Conservation (phyloP, 805 yeast genomes). For the Grigorovia jiainica region DNA sequence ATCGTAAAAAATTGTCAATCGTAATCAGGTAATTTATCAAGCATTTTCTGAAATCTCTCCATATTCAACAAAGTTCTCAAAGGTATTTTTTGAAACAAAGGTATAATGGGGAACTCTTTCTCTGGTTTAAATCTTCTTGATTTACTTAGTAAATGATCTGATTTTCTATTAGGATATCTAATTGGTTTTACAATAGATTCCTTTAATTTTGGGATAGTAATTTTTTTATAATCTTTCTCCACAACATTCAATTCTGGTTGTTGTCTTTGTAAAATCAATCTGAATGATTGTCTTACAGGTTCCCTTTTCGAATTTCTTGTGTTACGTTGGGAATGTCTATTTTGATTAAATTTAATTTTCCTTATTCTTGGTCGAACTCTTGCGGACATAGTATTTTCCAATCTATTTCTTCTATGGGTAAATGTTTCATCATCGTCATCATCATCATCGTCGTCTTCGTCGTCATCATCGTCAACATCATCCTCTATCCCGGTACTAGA, state of each 20-base stretch:
- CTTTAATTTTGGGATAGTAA: neutral
- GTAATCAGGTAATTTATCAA: neutral
- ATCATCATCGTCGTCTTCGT: neutral
- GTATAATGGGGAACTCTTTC: neutral
- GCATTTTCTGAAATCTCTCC: neutral
- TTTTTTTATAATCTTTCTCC: neutral
- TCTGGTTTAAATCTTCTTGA: slow-evolving; percentile 3
- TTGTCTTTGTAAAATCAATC: neutral
- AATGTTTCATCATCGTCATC: slow-evolving; percentile 1
- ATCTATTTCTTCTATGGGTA: neutral
- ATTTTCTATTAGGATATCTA: slow-evolving; percentile 1
- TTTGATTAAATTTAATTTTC: too few relatives aligned
- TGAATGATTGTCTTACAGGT: neutral
- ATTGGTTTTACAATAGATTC: slow-evolving; percentile 1
- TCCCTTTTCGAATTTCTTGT: too few relatives aligned
- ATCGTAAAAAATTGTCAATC: neutral
- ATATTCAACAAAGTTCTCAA: neutral
- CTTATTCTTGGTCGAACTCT: neutral
- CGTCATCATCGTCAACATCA: neutral
- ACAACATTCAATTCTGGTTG: neutral
- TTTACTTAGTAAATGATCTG: slow-evolving; percentile 2
- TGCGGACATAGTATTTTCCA: neutral
- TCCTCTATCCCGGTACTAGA: neutral
- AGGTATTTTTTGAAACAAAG: neutral
- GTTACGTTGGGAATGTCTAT: too few relatives aligned